A percentile compares a stretch with the other conserved stretches of the same genome.
Evolutionary conservation across 148 eudicot genomes (phyloP).

Genomic region (Drosera capensis): DNA sequence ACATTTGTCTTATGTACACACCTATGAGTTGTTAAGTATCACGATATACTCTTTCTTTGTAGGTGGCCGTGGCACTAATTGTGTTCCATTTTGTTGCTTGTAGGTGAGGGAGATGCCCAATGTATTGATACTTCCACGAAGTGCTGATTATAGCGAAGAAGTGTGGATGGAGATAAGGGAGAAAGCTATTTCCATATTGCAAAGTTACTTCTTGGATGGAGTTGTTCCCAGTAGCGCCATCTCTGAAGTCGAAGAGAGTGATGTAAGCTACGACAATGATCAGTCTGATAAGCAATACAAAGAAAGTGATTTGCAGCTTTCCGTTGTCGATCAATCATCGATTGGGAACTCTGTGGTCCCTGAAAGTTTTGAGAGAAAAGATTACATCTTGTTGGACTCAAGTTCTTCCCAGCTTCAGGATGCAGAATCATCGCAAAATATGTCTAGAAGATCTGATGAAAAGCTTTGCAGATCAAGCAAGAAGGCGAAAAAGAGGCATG

Average conservation of each 20-base stretch:
- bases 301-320: constrained; percentile 33
- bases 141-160: constrained; percentile 99
- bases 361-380: constrained; percentile 47
- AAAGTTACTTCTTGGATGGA: constrained; percentile 67
- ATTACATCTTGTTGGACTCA: constrained; percentile 30
- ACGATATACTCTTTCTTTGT: no score
- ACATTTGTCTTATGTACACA: no score
- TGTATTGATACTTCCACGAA: constrained; percentile 90
- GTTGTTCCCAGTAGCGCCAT: constrained; percentile 26
- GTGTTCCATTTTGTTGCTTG: constrained; percentile 6
- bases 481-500: constrained; percentile 86
- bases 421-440: constrained; percentile 34
- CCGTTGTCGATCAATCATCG: constrained; percentile 30
- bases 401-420: constrained; percentile 35
- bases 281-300: constrained; percentile 25
- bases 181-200: constrained; percentile 74
- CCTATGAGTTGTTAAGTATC: no score
- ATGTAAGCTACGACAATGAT: constrained; percentile 40
- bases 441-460: constrained; percentile 47
- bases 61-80: neutral
- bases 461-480: constrained; percentile 90
- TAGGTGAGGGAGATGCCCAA: constrained; percentile 99
- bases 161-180: constrained; percentile 99
- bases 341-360: constrained; percentile 25
- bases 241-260: constrained; percentile 71